Percentiles rank a stretch among this genome's conserved stretches.
These are phyloP conservation scores for Cytospora mali DNA, from an alignment of 2,329 filamentous ascomycete species.

Conservation along the genomic window DNA sequence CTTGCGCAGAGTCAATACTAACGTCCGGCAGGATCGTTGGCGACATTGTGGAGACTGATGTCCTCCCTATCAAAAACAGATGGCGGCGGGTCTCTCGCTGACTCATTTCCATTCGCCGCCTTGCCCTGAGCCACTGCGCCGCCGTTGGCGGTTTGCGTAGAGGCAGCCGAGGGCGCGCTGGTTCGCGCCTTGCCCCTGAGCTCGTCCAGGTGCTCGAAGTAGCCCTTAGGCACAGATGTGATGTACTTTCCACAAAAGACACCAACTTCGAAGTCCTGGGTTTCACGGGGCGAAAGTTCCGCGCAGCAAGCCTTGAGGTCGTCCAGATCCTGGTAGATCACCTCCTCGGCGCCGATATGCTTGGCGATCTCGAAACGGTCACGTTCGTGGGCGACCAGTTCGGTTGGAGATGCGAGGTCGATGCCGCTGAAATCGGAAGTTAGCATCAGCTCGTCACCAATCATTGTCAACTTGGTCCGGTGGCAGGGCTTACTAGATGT, in stretches of 20 bases:
- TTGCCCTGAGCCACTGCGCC: slow-evolving; percentile 11
- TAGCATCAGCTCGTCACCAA: background rate
- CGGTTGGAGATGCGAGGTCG: slow-evolving; percentile 29
- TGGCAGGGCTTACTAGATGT: slow-evolving; percentile 67
- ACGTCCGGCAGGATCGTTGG: slow-evolving; percentile 17
- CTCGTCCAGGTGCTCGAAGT: slow-evolving; percentile 79
- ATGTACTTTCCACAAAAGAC: slow-evolving; percentile 90
- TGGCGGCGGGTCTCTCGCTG: background rate
- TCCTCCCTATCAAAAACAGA: slow-evolving; percentile 13
- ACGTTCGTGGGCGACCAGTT: slow-evolving; percentile 47
- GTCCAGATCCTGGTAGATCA: slow-evolving; percentile 64
- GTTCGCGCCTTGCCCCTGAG: slow-evolving; percentile 72
- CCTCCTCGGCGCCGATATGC: slow-evolving; percentile 49
- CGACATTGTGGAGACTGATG: slow-evolving; percentile 31
- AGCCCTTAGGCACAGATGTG: slow-evolving; percentile 75
- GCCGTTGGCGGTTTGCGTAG: background rate
- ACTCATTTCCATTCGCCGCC: slow-evolving; percentile 34
- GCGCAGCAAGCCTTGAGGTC: slow-evolving; percentile 81
- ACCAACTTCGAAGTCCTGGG: slow-evolving; percentile 76
- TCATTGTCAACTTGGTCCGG: background rate
- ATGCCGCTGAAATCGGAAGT: slow-evolving; percentile 12
- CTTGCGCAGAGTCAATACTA: background rate
- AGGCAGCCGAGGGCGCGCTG: slow-evolving; percentile 29
- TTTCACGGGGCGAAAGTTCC: slow-evolving; percentile 64
- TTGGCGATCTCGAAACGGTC: slow-evolving; percentile 46